Conservation (phyloP, 2,329 filamentous ascomycete species). For the Bipolaris oryzae region DNA sequence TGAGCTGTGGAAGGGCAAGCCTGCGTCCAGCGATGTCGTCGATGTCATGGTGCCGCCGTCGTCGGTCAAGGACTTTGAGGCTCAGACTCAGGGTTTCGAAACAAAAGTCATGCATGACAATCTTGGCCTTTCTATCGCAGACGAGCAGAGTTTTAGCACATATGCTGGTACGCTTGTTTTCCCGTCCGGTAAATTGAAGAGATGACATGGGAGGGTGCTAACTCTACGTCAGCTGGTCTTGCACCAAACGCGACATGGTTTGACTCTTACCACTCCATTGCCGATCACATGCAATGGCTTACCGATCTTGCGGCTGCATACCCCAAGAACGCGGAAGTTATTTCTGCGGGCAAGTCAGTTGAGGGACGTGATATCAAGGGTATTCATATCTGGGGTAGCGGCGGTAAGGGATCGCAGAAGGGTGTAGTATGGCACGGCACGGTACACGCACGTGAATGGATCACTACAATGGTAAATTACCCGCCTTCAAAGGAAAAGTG, state of each 20-base stretch:
- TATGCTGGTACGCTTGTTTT: constrained; percentile 38
- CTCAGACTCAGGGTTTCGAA: constrained; percentile 33
- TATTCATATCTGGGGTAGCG: constrained; percentile 49
- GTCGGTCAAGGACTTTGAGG: constrained; percentile 37
- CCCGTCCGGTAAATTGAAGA: neutral
- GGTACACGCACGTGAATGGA: constrained; percentile 49
- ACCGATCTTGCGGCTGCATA: constrained; percentile 44
- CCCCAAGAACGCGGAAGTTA: constrained; percentile 43
- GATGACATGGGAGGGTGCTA: constrained; percentile 19
- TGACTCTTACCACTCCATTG: constrained; percentile 45
- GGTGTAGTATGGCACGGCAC: constrained; percentile 48
- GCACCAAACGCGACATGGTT: constrained; percentile 45
- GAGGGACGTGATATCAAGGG: constrained; percentile 48
- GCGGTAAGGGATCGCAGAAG: constrained; percentile 46
- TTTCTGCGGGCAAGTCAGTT: constrained; percentile 44
- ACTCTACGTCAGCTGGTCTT: constrained; percentile 32
- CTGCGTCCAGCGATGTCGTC: constrained; percentile 39
- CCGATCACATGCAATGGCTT: constrained; percentile 44
- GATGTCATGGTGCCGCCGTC: constrained; percentile 46
- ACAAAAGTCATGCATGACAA: constrained; percentile 47
- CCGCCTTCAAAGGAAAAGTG: too few relatives aligned
- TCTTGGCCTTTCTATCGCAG: constrained; percentile 44
- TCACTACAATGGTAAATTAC: constrained; percentile 37
- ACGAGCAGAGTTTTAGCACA: constrained; percentile 37
- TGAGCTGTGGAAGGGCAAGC: constrained; percentile 45